Evolutionary conservation across 2,329 filamentous ascomycete species (phyloP).

Genomic region (Aspergillus chevalieri): DNA sequence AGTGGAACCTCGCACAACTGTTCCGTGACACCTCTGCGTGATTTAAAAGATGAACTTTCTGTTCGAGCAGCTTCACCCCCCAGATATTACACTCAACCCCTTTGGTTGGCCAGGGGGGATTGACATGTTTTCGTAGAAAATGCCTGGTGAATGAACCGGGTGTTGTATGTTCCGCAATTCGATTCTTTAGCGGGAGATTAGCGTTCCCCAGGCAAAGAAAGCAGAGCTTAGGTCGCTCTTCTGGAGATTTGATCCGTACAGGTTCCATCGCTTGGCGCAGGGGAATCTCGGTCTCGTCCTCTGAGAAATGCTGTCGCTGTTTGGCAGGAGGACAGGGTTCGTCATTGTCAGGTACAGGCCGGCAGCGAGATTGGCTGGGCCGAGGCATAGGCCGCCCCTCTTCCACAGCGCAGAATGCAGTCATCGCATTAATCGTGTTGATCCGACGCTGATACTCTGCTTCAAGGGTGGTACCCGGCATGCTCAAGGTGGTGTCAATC

Average conservation of each 20-base stretch:
- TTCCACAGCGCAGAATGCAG: constrained; percentile 17
- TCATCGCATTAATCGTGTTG: constrained; percentile 17
- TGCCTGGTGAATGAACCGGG: no score
- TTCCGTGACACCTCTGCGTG: constrained; percentile 10
- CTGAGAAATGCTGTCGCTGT: constrained; percentile 14
- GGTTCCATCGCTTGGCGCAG: constrained; percentile 6
- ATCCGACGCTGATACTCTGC: constrained; percentile 19
- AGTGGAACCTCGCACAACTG: constrained; percentile 11
- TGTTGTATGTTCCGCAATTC: no score
- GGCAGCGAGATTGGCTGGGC: constrained; percentile 4
- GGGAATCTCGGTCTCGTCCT: constrained; percentile 5
- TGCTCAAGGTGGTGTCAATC: constrained; percentile 17
- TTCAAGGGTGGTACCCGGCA: constrained; percentile 15
- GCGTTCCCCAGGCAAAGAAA: constrained; percentile 2
- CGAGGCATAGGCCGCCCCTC: constrained; percentile 10
- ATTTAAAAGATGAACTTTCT: constrained; percentile 14
- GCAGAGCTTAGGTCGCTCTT: constrained; percentile 4
- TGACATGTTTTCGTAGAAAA: constrained; percentile 13
- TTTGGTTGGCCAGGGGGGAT: constrained; percentile 11
- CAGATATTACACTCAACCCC: constrained; percentile 14
- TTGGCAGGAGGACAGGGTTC: constrained; percentile 44
- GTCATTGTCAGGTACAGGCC: constrained; percentile 47
- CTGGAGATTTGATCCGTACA: constrained; percentile 3
- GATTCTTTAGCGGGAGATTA: no score
- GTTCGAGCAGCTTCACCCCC: constrained; percentile 6